Evolutionary conservation across 2,329 filamentous ascomycete species (phyloP), one percentile per base, ranked within the genome.

Genomic region (Hortaea sp.): DNA sequence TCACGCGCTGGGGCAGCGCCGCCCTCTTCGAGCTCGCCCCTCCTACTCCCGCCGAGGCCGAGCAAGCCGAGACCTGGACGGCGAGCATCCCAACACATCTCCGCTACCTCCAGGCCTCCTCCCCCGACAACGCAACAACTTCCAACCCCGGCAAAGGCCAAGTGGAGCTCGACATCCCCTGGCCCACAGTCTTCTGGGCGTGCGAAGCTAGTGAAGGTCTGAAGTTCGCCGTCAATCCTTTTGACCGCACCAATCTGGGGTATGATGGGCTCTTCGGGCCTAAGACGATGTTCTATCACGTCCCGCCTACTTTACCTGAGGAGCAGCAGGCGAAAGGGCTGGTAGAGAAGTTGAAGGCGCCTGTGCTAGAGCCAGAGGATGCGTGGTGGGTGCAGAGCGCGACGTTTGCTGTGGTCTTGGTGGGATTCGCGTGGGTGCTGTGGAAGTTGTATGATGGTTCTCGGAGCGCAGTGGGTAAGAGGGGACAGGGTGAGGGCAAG

Each of bases 171-270:
- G 32, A 79, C n/a, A 64, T 92, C 0, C 85, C 90, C 0, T 89
- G 84, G 69, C 90, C 90, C 0, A 77, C 79, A 0, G 77, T 95
- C 0, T 95, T 95, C 70, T 95, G 89, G 89, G 88, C 88, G 0
- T 97, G 90, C 60, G 73, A 77, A 6, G 77, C 82, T 0, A 76
- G 78, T 7, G 75, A 79, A 43, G 54, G 76, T 1, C 74, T 74
- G 1, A 83, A 85, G 57, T 85, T 90, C 66, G 66, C 76, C 0
- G 76, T 74, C 5, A 95, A 85, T 58, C 90, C 90, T 0, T 97
- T 97, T 64, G 89, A 95, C 63, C 74, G 86, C 5, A 70, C 75
- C n/a, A 79, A 87, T 59, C 58, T 95, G n/a, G 89, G 88, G 1
- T 95, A 89, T 63, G 90, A 95, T 53, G 78, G 75, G 0, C 66